Evolutionary conservation across 495 filamentous ascomycete species (phyloP).

Genomic region (Aspergillus sparsus): DNA sequence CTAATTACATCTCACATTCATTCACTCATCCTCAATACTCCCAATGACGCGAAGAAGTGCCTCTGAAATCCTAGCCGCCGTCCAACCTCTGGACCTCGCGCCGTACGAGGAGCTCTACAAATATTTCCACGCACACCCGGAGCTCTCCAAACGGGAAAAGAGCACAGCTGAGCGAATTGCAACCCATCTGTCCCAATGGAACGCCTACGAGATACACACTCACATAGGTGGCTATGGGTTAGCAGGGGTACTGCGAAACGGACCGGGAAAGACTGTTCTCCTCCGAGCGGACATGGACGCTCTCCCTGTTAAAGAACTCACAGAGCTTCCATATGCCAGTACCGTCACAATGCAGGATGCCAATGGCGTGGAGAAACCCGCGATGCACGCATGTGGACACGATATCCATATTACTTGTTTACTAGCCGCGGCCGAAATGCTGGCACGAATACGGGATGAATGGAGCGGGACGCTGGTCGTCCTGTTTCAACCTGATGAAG

Average conservation of each 20-base stretch:
- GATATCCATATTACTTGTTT: slow-evolving; percentile 60
- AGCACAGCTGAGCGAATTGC: slow-evolving; percentile 47
- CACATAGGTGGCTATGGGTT: slow-evolving; percentile 53
- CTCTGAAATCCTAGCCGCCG: too few relatives aligned
- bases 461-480: slow-evolving; percentile 57
- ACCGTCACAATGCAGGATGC: slow-evolving; percentile 42
- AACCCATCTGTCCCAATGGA: slow-evolving; percentile 32
- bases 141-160: slow-evolving; percentile 56
- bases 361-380: slow-evolving; percentile 46
- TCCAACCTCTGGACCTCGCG: slow-evolving; percentile 24
- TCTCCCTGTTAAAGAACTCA: slow-evolving; percentile 53
- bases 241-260: slow-evolving; percentile 48
- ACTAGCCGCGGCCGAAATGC: slow-evolving; percentile 48
- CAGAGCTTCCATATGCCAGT: slow-evolving; percentile 52
- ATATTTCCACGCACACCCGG: slow-evolving; percentile 56
- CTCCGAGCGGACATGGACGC: slow-evolving; percentile 59
- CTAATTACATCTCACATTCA: too few relatives aligned
- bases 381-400: slow-evolving; percentile 60
- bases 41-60: too few relatives aligned
- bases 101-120: slow-evolving; percentile 57
- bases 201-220: slow-evolving; percentile 42
- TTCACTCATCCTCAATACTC: too few relatives aligned
- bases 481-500: slow-evolving; percentile 57
- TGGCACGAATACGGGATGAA: slow-evolving; percentile 29
- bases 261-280: slow-evolving; percentile 49